phyloP scores from a whole-genome alignment of 768 basidiomycete species.

The Calocybe cyanea region DNA sequence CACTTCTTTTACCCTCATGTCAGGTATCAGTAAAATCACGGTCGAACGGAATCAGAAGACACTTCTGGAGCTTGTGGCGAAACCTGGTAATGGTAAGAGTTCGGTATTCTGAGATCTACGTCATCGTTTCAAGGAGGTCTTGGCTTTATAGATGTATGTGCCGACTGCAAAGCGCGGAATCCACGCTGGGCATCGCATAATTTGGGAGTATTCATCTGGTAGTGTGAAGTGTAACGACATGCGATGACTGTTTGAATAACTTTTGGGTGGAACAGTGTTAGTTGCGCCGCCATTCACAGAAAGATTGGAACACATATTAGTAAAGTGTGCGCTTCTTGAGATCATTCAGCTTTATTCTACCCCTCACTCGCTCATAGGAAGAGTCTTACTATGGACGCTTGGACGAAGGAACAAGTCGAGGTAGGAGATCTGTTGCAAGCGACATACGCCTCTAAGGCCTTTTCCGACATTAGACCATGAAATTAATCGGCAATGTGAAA shows the following conservation, averaged over 20 bases:
- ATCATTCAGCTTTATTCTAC: neutral
- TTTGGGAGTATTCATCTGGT: constrained; percentile 89
- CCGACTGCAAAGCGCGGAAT: constrained; percentile 84
- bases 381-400: constrained; percentile 83
- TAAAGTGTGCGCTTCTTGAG: constrained; percentile 66
- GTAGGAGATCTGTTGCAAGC: constrained; percentile 37
- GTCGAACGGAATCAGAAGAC: constrained; percentile 62
- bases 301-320: constrained; percentile 93
- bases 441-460: constrained; percentile 5
- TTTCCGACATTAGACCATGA: constrained; percentile 59
- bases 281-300: constrained; percentile 88
- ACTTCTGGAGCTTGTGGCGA: constrained; percentile 62
- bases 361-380: constrained; percentile 48
- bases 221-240: constrained; percentile 12
- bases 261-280: constrained; percentile 50
- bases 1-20: constrained; percentile 21
- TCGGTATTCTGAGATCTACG: neutral
- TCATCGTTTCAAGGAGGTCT: constrained; percentile 13
- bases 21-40: constrained; percentile 50
- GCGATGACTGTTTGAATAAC: neutral
- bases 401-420: constrained; percentile 87
- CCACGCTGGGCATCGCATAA: constrained; percentile 91
- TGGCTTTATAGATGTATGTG: constrained; percentile 65
- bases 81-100: constrained; percentile 77
- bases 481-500: constrained; percentile 72